Evolutionary conservation across 2,329 filamentous ascomycete genomes (phyloP).

Genomic region (Talaromyces sp.): DNA sequence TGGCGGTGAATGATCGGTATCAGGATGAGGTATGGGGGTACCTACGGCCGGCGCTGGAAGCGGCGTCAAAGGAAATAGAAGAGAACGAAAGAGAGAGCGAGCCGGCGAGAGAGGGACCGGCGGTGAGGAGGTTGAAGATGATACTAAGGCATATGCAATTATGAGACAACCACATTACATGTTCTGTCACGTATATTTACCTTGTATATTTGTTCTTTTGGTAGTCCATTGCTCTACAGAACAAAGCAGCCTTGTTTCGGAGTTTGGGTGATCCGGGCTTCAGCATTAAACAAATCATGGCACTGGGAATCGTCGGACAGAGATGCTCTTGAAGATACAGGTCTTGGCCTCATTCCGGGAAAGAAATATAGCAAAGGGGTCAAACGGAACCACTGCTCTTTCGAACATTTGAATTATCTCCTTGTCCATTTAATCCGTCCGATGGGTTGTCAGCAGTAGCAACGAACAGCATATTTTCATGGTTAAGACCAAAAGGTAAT

Average conservation of each 20-base stretch:
- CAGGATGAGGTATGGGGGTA: slow-evolving; percentile 65
- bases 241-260: no score
- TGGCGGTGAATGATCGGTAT: slow-evolving; percentile 32
- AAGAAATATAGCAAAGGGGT: neutral
- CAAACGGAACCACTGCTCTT: neutral
- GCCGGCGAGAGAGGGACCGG: slow-evolving; percentile 21
- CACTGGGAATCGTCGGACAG: slow-evolving; percentile 15
- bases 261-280: no score
- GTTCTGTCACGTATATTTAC: no score
- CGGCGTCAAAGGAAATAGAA: slow-evolving; percentile 54
- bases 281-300: slow-evolving; percentile 8
- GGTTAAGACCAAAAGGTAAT: neutral
- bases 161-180: neutral
- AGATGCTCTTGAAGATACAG: neutral
- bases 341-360: neutral
- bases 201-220: no score
- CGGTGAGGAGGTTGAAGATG: slow-evolving; percentile 34
- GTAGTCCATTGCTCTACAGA: no score
- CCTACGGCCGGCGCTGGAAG: slow-evolving; percentile 50
- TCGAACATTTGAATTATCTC: neutral
- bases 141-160: slow-evolving; percentile 33
- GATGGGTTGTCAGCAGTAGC: slow-evolving; percentile 2
- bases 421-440: neutral
- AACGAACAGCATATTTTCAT: slow-evolving; percentile 2
- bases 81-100: slow-evolving; percentile 17